Evolutionary conservation across 331 rosid species (phyloP), one percentile per base, ranked within the genome.

Genomic region (Erythrophleum ivorense): DNA sequence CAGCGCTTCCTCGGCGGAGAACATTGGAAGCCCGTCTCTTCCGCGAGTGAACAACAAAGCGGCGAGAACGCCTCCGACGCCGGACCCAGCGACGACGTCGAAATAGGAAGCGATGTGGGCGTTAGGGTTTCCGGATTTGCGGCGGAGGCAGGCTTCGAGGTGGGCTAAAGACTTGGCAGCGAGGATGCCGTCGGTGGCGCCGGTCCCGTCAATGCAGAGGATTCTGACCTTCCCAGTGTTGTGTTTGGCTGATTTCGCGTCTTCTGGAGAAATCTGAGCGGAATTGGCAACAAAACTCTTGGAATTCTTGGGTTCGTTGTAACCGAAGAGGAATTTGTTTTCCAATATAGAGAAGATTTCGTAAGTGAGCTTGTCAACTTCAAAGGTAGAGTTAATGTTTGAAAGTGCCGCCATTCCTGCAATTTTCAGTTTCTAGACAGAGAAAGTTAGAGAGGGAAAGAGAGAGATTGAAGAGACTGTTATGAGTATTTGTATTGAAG

Each of bases 261-360:
- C 84, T 1, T 31, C 50, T 0, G 59, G 36, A 6, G 65, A 78
- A 72, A 87, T 82, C 2, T 87, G 80, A 52, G 73, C 19, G 0
- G 76, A 16, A n/a, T 80, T 74, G 29, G 71, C 9, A 45, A 69
- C 9, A 0, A 80, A 75, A 71, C 50, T 78, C 60, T 79, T 81
- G 0, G 74, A n/a, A 11, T 84, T 84, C 15, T 84, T 81, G 13
- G 82, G 4, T 2, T 84, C 85, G 34, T 76, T 78, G 80, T 88
- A 88, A 59, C 97, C 97, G 53, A 95, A 95, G 60, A 95, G 97
- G 82, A 95, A 95, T 50, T 91, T 89, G 71, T 91, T 95, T 40
- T 95, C 99, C 40, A 95, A 84, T 36, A 93, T 86, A 38, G 99
- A 95, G 93, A 95, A 95, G 90, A 95, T 95, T 83, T 95, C 97